These are phyloP conservation scores for Pichia cephalocereana DNA, from an alignment of 805 yeast genomes.

Conservation along the genomic window DNA sequence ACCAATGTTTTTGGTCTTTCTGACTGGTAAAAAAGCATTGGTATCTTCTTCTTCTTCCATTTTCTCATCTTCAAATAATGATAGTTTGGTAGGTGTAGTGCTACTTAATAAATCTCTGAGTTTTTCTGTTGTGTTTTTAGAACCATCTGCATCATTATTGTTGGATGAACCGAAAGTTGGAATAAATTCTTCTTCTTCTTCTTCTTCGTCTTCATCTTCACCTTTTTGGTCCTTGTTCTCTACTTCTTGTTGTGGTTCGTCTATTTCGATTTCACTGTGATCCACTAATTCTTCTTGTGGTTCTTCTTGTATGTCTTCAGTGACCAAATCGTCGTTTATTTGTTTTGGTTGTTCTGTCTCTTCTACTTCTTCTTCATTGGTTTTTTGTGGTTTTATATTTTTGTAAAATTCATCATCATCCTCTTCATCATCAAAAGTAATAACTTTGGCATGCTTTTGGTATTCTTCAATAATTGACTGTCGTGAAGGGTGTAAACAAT, in stretches of 20 bases:
- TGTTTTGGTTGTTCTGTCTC: neutral
- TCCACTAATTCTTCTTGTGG: too few relatives aligned
- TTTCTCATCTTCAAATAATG: neutral
- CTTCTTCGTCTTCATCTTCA: conserved; percentile 6
- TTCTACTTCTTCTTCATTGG: conserved; percentile 12
- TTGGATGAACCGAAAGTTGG: conserved; percentile 39
- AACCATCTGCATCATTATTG: neutral
- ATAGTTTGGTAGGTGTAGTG: conserved; percentile 8
- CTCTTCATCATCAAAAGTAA: conserved; percentile 8
- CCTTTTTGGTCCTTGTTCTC: neutral
- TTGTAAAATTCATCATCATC: conserved; percentile 17
- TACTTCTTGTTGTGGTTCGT: too few relatives aligned
- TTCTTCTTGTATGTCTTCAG: too few relatives aligned
- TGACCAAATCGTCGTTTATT: too few relatives aligned
- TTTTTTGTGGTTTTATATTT: conserved; percentile 11
- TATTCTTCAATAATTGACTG: conserved; percentile 20
- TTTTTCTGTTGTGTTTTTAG: conserved; percentile 44
- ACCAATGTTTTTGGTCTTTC: conserved; percentile 33
- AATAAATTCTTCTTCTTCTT: conserved; percentile 40
- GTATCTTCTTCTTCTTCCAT: neutral
- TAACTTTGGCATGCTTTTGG: conserved; percentile 10
- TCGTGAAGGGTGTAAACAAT: conserved; percentile 13
- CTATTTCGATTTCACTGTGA: too few relatives aligned
- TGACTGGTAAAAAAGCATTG: conserved; percentile 22
- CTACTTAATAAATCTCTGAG: conserved; percentile 54